Base-by-base conservation (phyloP, 345 rosid species). In the Combretum micranthum region DNA sequence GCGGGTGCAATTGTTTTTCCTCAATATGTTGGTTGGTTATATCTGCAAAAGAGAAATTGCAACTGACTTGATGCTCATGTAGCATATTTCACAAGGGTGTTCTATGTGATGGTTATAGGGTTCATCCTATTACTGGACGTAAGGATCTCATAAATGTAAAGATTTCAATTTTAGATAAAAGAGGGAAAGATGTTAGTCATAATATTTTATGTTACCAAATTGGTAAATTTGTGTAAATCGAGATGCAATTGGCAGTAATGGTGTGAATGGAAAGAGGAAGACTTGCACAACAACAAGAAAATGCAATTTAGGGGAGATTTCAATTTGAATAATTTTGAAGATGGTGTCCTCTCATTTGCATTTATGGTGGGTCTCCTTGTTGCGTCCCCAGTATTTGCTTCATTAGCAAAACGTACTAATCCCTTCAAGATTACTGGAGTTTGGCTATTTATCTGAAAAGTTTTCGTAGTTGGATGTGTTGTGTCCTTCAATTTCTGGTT, bases 331-430 rank as follows among this genome's bases (percentile, higher is more conserved):
- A 85, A 93, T 75, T 89, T 93, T 61, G 65, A 93, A 65, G 99
- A 93, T 83, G 99, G 99, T 65, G 83, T 85, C 46, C 70, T 93
- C 42, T 93, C 99, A 42, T 93, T 94, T 59, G 97, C 97, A n/a
- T 93, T 85, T 64, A 87, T 93, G 97, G 99, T 87, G 76, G 99
- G 97, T 42, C 91, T 93, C 72, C 96, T 93, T 18, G 54, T 93
- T 44, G 84, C 96, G 57, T 93, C 94, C 70, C 97, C 96, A 11
- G 77, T 87, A 54, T 93, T 93, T 76, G 99, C 99, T 57, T 83
- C 85, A n/a, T n/a, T n/a, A 49, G 86, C 99, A 16, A 93, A 85
- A 73, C 83, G 96, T 65, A 44, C 67, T 65, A 87, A 80, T 65
- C 97, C 99, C 45, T 93, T 93, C 72, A 79, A 83, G 73, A 85